Conservation (phyloP, 1,284 basidiomycete genomes). For the Apiotrichum veenhuisii region DNA sequence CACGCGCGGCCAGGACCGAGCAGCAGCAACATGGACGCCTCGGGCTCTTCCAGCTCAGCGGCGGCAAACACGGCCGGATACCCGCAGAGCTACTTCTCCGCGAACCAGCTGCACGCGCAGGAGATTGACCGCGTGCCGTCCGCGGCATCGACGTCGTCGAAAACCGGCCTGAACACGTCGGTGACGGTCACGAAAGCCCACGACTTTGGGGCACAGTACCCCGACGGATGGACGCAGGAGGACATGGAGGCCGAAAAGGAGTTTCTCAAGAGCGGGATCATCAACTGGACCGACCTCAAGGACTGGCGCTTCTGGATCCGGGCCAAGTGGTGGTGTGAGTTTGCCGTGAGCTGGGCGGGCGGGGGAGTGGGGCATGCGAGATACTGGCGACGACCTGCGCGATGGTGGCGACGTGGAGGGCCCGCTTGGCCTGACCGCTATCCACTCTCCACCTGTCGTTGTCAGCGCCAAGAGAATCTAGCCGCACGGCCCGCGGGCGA, state of each 20-base stretch:
- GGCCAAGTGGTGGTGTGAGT: conserved; percentile 56
- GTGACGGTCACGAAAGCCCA: neutral
- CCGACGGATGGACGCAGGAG: conserved; percentile 41
- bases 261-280: conserved; percentile 46
- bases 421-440: too few species aligned
- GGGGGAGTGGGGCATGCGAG: too few species aligned
- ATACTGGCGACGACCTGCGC: neutral
- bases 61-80: too few species aligned
- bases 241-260: conserved; percentile 44
- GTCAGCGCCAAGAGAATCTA: too few species aligned
- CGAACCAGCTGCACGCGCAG: too few species aligned
- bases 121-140: neutral
- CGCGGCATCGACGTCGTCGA: neutral
- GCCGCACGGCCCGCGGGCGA: too few species aligned
- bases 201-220: conserved; percentile 16
- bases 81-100: too few species aligned
- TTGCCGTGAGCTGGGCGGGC: neutral
- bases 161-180: neutral
- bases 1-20: too few species aligned
- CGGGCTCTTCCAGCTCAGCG: too few species aligned
- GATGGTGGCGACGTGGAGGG: too few species aligned
- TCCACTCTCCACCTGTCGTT: too few species aligned
- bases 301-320: conserved; percentile 56
- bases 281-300: conserved; percentile 53
- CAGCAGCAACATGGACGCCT: too few species aligned